A percentile compares a stretch with the other conserved stretches of the same genome.
Evolutionary conservation across 2,329 filamentous ascomycete genomes (phyloP).

Genomic region (Monilinia fructicola): DNA sequence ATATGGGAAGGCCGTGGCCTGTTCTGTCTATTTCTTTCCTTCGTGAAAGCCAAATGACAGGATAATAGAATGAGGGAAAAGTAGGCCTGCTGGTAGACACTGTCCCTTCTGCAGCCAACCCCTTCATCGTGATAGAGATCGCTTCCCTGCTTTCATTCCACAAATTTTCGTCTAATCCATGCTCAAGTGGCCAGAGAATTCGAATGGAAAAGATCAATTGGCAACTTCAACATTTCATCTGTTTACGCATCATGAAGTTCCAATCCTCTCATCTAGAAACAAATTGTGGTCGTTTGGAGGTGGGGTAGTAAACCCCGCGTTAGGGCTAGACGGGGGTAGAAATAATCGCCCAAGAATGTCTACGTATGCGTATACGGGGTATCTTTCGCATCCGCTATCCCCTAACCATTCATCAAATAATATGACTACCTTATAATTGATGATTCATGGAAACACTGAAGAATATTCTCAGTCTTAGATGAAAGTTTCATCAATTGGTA

Average conservation of each 20-base stretch:
- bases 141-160: not conserved
- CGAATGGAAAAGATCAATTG: not conserved
- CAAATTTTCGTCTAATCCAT: not conserved
- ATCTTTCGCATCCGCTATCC: not conserved
- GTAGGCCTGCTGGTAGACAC: not conserved
- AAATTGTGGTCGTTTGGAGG: conserved; percentile 3
- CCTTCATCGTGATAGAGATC: not conserved
- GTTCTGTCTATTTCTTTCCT: not conserved
- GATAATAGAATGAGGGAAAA: not conserved
- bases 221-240: not conserved
- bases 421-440: not conserved
- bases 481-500: conserved; percentile 2
- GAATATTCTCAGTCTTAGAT: not conserved
- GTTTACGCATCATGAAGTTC: not conserved
- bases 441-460: not conserved
- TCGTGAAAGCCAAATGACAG: too few species aligned
- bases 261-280: not conserved
- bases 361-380: too few species aligned
- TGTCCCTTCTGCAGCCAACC: not conserved
- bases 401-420: not conserved
- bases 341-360: not conserved
- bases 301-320: conserved; percentile 17
- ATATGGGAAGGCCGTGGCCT: not conserved
- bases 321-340: conserved; percentile 15
- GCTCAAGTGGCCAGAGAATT: not conserved